phyloP scores from a whole-genome alignment of 2,329 filamentous ascomycete genomes.

The Scytalidium sp. region DNA sequence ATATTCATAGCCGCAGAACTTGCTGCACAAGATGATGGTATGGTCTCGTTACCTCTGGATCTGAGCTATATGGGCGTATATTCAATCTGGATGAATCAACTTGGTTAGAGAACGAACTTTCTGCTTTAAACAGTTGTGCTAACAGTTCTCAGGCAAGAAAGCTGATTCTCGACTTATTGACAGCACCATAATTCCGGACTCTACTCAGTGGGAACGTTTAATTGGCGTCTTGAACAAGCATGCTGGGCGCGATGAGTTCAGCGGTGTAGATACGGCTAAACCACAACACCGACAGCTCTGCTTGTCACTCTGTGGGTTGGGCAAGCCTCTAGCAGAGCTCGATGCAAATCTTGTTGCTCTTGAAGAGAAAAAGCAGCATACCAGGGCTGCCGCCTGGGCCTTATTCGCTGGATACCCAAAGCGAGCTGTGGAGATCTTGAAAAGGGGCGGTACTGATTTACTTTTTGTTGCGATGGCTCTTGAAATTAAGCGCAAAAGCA shows the following conservation, averaged over 20 bases:
- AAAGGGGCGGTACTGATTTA: slow-evolving; percentile 64
- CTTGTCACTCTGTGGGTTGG: slow-evolving; percentile 72
- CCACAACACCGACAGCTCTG: slow-evolving; percentile 73
- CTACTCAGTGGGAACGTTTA: slow-evolving; percentile 55
- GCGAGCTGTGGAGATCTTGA: slow-evolving; percentile 67
- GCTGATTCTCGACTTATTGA: slow-evolving; percentile 45
- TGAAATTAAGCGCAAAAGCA: slow-evolving; percentile 57
- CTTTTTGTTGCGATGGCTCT: slow-evolving; percentile 66
- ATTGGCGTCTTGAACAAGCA: slow-evolving; percentile 63
- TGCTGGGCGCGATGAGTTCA: slow-evolving; percentile 58
- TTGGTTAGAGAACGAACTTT: slow-evolving; percentile 44
- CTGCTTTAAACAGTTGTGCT: not conserved
- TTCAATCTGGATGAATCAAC: slow-evolving; percentile 67
- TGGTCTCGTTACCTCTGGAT: slow-evolving; percentile 67
- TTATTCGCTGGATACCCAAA: slow-evolving; percentile 70
- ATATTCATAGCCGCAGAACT: slow-evolving; percentile 53
- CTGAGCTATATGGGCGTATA: slow-evolving; percentile 73
- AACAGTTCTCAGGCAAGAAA: slow-evolving; percentile 39
- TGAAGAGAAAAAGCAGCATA: slow-evolving; percentile 52
- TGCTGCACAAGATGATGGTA: slow-evolving; percentile 63
- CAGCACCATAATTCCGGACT: slow-evolving; percentile 39
- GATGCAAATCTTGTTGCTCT: slow-evolving; percentile 42
- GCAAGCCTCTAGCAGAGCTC: slow-evolving; percentile 49
- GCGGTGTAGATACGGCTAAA: slow-evolving; percentile 60
- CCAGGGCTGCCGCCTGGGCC: slow-evolving; percentile 73